Evolutionary conservation across 2,329 filamentous ascomycete genomes (phyloP).

Genomic region (Colletotrichum zoysiae): DNA sequence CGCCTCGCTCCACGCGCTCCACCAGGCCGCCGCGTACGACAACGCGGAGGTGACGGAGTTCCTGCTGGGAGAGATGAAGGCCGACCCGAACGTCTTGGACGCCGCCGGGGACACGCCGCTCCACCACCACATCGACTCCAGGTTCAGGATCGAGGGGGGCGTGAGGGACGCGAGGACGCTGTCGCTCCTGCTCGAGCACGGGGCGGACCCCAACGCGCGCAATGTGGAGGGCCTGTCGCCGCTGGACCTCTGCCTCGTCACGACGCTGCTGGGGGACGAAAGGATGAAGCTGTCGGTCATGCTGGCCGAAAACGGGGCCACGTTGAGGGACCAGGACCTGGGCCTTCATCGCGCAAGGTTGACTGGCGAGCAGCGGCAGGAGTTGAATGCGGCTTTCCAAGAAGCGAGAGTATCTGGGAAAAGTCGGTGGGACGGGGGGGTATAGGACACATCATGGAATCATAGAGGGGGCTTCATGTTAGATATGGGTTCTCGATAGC

Average conservation of each 20-base stretch:
- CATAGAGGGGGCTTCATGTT: background rate
- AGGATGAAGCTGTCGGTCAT: constrained; percentile 17
- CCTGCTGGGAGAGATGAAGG: background rate
- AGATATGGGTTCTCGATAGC: background rate
- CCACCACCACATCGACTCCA: constrained; percentile 32
- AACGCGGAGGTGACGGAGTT: constrained; percentile 12
- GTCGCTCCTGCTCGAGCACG: constrained; percentile 47
- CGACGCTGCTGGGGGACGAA: constrained; percentile 8
- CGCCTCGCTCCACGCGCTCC: constrained; percentile 25
- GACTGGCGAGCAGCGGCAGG: constrained; percentile 7
- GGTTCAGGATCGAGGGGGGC: constrained; percentile 11
- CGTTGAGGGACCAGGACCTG: constrained; percentile 16
- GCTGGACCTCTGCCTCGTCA: constrained; percentile 27
- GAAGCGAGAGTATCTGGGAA: background rate
- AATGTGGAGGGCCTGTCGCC: constrained; percentile 15
- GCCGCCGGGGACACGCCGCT: constrained; percentile 30
- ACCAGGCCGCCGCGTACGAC: constrained; percentile 31
- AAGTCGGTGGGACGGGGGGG: background rate
- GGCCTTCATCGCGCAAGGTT: constrained; percentile 14
- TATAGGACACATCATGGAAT: background rate
- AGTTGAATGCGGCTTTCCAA: constrained; percentile 11
- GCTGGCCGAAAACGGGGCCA: constrained; percentile 16
- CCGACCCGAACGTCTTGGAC: constrained; percentile 14
- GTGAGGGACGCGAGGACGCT: background rate
- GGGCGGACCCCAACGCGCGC: constrained; percentile 49